These are phyloP conservation scores for Neurospora sp. DNA, from an alignment of 2,329 filamentous ascomycete genomes.

Conservation along the genomic window DNA sequence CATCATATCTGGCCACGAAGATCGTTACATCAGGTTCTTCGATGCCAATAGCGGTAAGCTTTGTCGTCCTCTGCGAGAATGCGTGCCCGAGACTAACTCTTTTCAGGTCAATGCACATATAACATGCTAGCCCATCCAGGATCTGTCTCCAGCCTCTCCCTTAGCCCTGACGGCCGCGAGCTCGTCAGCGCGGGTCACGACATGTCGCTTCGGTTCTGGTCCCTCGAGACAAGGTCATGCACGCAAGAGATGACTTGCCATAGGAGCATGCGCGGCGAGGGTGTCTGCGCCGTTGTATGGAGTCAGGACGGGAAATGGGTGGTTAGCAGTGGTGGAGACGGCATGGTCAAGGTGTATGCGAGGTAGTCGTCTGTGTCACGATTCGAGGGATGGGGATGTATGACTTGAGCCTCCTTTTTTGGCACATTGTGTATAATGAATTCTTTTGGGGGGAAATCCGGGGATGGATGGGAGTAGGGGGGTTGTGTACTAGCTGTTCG, in stretches of 20 bases:
- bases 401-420: not conserved
- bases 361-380: constrained; percentile 26
- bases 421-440: not conserved
- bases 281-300: constrained; percentile 90
- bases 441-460: not conserved
- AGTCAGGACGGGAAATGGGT: constrained; percentile 92
- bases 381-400: not conserved
- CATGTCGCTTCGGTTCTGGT: constrained; percentile 93
- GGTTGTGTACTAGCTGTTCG: not conserved
- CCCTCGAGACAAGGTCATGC: constrained; percentile 86
- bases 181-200: constrained; percentile 94
- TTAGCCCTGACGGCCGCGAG: constrained; percentile 88
- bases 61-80: not conserved
- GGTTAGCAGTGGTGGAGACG: constrained; percentile 87
- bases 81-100: constrained; percentile 8
- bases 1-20: constrained; percentile 93
- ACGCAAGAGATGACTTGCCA: constrained; percentile 92
- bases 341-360: constrained; percentile 86
- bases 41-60: constrained; percentile 94
- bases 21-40: constrained; percentile 92
- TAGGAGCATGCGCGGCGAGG: constrained; percentile 89
- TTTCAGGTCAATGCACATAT: constrained; percentile 91
- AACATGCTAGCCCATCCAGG: constrained; percentile 96
- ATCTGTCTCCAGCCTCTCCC: constrained; percentile 80
- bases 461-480: not conserved